phyloP scores from a whole-genome alignment of 2,329 filamentous ascomycete species.

The Clonostachys rosea region DNA sequence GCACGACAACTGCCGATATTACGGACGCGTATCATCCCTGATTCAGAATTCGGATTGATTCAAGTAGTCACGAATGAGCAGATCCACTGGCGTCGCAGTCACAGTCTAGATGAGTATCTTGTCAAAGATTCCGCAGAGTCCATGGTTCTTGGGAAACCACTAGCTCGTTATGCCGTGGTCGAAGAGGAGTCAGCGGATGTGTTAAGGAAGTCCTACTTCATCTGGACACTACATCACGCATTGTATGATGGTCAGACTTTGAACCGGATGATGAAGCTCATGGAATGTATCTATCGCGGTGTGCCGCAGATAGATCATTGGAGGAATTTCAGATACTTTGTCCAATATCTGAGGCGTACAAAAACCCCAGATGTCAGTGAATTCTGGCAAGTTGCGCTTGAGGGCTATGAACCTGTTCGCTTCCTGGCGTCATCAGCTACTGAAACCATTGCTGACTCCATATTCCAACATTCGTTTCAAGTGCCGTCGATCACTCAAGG shows the following conservation, averaged over 20 bases:
- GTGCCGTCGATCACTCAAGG: not conserved
- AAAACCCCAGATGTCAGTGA: too few relatives aligned
- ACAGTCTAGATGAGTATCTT: not conserved
- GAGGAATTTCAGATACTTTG: too few relatives aligned
- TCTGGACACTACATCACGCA: conserved; percentile 10
- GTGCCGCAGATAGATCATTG: not conserved
- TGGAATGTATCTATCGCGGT: not conserved
- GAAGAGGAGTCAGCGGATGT: not conserved
- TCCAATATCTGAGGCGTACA: too few relatives aligned
- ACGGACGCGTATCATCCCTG: not conserved
- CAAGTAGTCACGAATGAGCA: conserved; percentile 6
- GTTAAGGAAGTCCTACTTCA: not conserved
- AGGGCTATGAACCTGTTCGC: not conserved
- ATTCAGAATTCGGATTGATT: conserved; percentile 2
- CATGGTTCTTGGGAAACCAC: not conserved
- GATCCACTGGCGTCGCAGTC: not conserved
- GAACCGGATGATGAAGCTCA: not conserved
- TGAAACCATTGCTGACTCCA: not conserved
- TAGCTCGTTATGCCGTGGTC: not conserved
- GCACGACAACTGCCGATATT: not conserved
- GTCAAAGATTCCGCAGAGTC: not conserved
- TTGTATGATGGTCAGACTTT: conserved; percentile 10
- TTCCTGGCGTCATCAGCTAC: not conserved
- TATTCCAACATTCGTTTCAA: not conserved
- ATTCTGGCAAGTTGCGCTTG: not conserved